phyloP scores from a whole-genome alignment of 1,139 yeast species.

The Debaryomyces udenii region DNA sequence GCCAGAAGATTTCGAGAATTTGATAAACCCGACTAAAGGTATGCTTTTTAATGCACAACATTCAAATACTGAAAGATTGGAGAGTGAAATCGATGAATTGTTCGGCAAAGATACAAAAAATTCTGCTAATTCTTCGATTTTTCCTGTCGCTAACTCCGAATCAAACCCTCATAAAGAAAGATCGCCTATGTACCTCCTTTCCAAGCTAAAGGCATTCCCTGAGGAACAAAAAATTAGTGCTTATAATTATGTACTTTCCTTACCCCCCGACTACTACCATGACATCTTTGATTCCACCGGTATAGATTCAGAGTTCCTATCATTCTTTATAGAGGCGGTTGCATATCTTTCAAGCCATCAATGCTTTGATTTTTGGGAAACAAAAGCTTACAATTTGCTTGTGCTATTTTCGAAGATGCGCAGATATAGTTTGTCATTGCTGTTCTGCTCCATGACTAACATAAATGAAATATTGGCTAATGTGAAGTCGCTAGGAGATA shows the following conservation, averaged over 20 bases:
- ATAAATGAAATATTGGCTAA: constrained; percentile 6
- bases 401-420: constrained; percentile 25
- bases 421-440: constrained; percentile 29
- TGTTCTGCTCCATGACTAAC: constrained; percentile 20
- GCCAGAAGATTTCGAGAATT: constrained; percentile 39
- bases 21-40: not conserved
- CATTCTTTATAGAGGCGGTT: constrained; percentile 54
- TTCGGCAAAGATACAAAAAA: constrained; percentile 6
- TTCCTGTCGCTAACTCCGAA: not conserved
- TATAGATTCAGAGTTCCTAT: constrained; percentile 58
- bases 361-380: constrained; percentile 23
- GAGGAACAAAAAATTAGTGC: constrained; percentile 33
- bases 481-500: constrained; percentile 3
- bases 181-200: constrained; percentile 37
- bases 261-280: constrained; percentile 31
- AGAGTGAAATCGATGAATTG: constrained; percentile 19
- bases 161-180: constrained; percentile 19
- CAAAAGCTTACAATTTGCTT: constrained; percentile 21
- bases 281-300: constrained; percentile 51
- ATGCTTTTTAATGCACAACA: constrained; percentile 6
- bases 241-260: constrained; percentile 42
- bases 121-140: not conserved
- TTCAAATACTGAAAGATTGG: constrained; percentile 8
- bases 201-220: constrained; percentile 31
- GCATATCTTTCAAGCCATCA: constrained; percentile 21